Percentiles rank a stretch among this genome's conserved stretches.
phyloP scores from a whole-genome alignment of 352 stramenopile genomes.

The Pythium volutum region DNA sequence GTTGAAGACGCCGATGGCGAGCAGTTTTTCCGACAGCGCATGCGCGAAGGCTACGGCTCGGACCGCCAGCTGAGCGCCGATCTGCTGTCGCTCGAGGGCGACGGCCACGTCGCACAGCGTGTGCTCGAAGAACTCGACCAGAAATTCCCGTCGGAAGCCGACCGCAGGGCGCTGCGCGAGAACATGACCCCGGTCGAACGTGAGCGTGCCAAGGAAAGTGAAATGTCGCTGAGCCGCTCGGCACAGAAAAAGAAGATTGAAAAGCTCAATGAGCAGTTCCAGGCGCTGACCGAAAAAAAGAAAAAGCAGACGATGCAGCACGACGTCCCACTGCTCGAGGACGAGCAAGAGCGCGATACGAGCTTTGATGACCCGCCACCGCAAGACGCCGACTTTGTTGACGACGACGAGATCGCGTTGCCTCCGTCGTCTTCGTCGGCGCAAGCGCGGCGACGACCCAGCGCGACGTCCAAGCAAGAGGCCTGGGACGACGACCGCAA shows the following conservation, averaged over 20 bases:
- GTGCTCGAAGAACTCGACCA: conserved; percentile 62
- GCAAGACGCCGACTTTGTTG: conserved; percentile 18
- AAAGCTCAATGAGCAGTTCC: conserved; percentile 77
- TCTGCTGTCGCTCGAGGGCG: conserved; percentile 39
- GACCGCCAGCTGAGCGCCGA: conserved; percentile 51
- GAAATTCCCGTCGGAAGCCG: conserved; percentile 10
- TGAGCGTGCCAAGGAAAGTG: conserved; percentile 52
- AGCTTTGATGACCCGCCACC: conserved; percentile 22
- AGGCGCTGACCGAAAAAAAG: conserved; percentile 73
- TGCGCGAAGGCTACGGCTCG: conserved; percentile 82
- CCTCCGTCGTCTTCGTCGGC: not conserved
- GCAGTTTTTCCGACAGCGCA: conserved; percentile 86
- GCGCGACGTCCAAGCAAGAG: conserved; percentile 12
- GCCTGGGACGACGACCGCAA: conserved; percentile 54
- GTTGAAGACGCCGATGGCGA: conserved; percentile 89
- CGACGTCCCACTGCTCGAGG: conserved; percentile 34
- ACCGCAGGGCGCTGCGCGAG: conserved; percentile 5
- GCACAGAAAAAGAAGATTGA: conserved; percentile 86
- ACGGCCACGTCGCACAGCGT: conserved; percentile 64
- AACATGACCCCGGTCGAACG: conserved; percentile 10
- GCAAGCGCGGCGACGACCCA: not conserved
- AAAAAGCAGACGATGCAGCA: conserved; percentile 71
- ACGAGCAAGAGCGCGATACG: conserved; percentile 23
- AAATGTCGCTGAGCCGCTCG: conserved; percentile 72
- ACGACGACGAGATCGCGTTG: conserved; percentile 26